Base-by-base conservation (phyloP, 345 rosid genomes). In the Linum trigynum region DNA sequence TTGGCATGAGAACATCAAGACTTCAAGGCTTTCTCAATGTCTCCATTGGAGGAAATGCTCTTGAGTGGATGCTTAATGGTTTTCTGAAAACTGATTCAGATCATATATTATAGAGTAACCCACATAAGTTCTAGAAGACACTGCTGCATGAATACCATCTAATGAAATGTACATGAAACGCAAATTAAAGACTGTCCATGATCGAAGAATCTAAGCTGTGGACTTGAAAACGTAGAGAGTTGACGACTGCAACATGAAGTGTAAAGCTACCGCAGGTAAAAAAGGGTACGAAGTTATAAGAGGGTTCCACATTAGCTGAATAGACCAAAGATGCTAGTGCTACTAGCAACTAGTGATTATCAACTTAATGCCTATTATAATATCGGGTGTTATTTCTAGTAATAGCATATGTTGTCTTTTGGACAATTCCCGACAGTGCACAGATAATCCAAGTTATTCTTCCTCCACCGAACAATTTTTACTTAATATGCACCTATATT, bases 1-100 rank as follows among this genome's bases (percentile, higher is more conserved):
- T 67, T 69, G 37, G 64, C 56, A 15, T 4, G 61, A 60, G 62
- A 61, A 56, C 62, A 56, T 55, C 53, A 56, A 42, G 71, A 23
- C 59, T 70, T 75, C 58, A 66, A 61, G 77, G 65, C 60, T 66
- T 70, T 59, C 60, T 72, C 67, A 74, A 15, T 55, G 61, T 56
- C 23, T 74, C 70, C 81, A 70, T 72, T 60, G 3, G 0, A 40
- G 57, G 61, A 65, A 16, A 23, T 7, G 50, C 50, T 11, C 50
- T 43, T 11, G 6, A 5, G 50, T 43, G 2, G 9, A 48, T 1
- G 14, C 38, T 60, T 50, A 37, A 38, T 9, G 62, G 3, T 45
- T 64, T 23, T 23, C 32, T 57, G 4, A 32, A 38, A 55, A 55
- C 37, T 35, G 8, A 38, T 11, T 12, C 10, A 16, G 62, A 7